Base-by-base conservation (phyloP, 2,329 filamentous ascomycete species). In the Elsinoe fawcettii region DNA sequence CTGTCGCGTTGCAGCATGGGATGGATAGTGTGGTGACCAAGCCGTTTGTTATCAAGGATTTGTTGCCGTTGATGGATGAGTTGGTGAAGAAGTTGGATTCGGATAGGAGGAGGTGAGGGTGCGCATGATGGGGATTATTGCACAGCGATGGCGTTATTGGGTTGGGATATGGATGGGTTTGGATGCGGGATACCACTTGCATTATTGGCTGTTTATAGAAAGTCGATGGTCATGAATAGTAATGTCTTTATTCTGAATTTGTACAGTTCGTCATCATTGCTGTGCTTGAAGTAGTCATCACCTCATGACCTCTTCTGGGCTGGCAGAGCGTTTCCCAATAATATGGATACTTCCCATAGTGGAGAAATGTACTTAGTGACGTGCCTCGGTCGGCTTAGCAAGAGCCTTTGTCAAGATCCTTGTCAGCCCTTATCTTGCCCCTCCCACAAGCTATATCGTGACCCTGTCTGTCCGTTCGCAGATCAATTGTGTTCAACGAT, bases 11-110 rank as follows among this genome's bases (percentile, higher is more conserved):
- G 9, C 46, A 59, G 12, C 20, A 36, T n/a, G 62, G 60, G 2
- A 61, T 59, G 55, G 62, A 63, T 18, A 62, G 63, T 22, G 68
- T 69, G 1, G 64, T 71, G 3, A 69, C 67, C 8, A 71, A 71
- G 58, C 69, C 69, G 9, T 69, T 67, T 56, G 39, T 67, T 1
- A 67, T 71, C 18, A 64, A 64, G 8, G 69, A 71, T 47, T 55
- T 71, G 51, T 60, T 70, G 43, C 66, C 67, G 11, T 63, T 67
- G 59, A 70, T 71, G 66, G 55, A 63, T 34, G 60, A 58, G 3
- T 53, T 71, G 39, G 62, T 69, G 47, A 49, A 14, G 30, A 43
- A 46, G 18, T 22, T 56, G 37, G 53, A 53, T 25, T 32, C 49
- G n/a, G 49, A 53, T 20, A 37, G 34, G 32, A 53, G 49, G 32